Percentiles rank a stretch among this genome's conserved stretches.
Conservation (phyloP, 164 flowering plant genomes). For the Dillenia suffruticosa region DNA sequence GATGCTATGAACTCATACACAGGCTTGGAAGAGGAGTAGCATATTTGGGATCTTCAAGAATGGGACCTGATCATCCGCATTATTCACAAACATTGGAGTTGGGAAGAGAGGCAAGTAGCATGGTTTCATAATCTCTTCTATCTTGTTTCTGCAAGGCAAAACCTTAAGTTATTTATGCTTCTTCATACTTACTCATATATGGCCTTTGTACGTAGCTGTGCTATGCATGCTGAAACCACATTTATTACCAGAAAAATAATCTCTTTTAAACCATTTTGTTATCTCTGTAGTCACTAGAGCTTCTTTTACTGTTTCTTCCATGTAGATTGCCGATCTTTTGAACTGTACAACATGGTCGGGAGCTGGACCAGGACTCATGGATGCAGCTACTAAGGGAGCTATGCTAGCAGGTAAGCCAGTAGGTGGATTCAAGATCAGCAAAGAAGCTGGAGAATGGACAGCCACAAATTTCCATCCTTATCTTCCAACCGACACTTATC, state of each 20-base stretch:
- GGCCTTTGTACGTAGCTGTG: neutral
- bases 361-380: constrained; percentile 99
- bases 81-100: constrained; percentile 62
- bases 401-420: constrained; percentile 73
- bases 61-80: constrained; percentile 67
- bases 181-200: neutral
- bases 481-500: constrained; percentile 71
- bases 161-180: neutral
- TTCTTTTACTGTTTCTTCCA: too few species aligned
- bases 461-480: constrained; percentile 73
- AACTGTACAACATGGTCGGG: constrained; percentile 94
- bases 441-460: constrained; percentile 92
- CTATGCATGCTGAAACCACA: too few species aligned
- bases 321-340: constrained; percentile 69
- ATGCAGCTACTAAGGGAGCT: constrained; percentile 87
- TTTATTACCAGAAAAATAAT: too few species aligned
- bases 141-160: too few species aligned
- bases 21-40: constrained; percentile 87
- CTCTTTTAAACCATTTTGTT: too few species aligned
- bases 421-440: constrained; percentile 87
- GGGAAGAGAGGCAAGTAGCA: constrained; percentile 60
- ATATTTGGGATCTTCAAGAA: constrained; percentile 87
- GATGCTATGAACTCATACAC: constrained; percentile 71
- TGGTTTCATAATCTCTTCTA: neutral
- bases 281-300: too few species aligned